A percentile compares a stretch with the other conserved stretches of the same genome.
phyloP scores from a whole-genome alignment of 345 rosid species.

The Geranium rotundifolium region DNA sequence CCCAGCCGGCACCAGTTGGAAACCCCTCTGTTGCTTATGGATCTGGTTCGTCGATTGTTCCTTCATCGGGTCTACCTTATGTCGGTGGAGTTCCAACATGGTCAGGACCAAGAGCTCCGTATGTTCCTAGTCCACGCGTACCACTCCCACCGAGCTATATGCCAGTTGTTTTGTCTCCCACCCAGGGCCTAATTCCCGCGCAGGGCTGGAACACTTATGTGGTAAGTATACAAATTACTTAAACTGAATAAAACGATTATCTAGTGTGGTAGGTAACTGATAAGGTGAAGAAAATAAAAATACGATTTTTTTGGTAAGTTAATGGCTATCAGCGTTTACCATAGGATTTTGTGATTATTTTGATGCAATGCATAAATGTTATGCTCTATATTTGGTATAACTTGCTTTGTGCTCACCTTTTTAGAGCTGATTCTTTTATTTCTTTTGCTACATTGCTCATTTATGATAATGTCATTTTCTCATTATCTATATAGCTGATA shows the following conservation, averaged over 20 bases:
- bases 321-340: not conserved
- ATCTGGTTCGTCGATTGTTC: constrained; percentile 30
- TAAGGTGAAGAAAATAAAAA: not conserved
- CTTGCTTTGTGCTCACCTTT: not conserved
- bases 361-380: too few relatives aligned
- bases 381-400: too few relatives aligned
- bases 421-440: not conserved
- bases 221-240: constrained; percentile 29
- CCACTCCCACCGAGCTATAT: constrained; percentile 43
- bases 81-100: constrained; percentile 42
- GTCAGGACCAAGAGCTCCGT: constrained; percentile 46
- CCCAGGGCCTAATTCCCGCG: constrained; percentile 43
- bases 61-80: constrained; percentile 46
- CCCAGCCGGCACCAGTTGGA: constrained; percentile 46
- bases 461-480: too few relatives aligned
- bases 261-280: not conserved
- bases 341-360: not conserved
- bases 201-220: constrained; percentile 59
- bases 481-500: too few relatives aligned
- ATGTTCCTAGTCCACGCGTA: constrained; percentile 31
- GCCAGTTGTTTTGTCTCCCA: constrained; percentile 50
- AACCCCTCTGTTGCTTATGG: constrained; percentile 25
- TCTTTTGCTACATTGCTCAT: not conserved
- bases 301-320: not conserved
- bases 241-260: not conserved